Base-by-base conservation (phyloP, 306 rosid genomes). In the Cyamopsis tetragonoloba region DNA sequence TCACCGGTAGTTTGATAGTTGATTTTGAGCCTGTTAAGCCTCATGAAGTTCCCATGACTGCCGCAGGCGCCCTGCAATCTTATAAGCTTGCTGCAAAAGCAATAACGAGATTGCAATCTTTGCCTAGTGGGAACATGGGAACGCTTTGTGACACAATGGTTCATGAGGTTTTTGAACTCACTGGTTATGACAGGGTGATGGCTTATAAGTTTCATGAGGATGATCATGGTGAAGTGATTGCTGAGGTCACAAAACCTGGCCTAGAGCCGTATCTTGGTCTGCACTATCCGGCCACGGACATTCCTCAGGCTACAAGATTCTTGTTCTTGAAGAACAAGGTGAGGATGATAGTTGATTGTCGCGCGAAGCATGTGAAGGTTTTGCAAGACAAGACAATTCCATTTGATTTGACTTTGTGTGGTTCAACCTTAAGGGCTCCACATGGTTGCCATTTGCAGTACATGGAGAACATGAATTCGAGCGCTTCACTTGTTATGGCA, bases 161-260 rank as follows among this genome's bases (percentile, higher is more conserved):
- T 31, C 87, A 88, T 63, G 95, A 88, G 61, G 97, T 91, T 65
- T 87, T 84, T 72, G 97, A 91, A 28, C 87, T 87, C 68, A 87
- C 97, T 2, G 97, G 92, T 32, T 91, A 91, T 82, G 97, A 91
- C 76, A 80, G 95, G 81, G 95, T 91, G 62, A 91, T 91, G 95
- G 92, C 85, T 51, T 91, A 91, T 82, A 90, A 90, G 42, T 87
- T 91, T 74, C 97, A 91, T 64, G 95, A 91, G 23, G 97, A 91
- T 70, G 95, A 86, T 70, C 97, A 87, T 1, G 97, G 92, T 23
- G 97, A 91, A 74, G 95, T 91, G 74, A 74, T 91, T 20, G 72
- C 97, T 27, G 97, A 87, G 80, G 70, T 75, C 7, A 66, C 79
- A 66, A 87, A 84, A 76, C 86, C 95, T 0, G 89, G 85, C 41